Evolutionary conservation across 2,329 filamentous ascomycete species (phyloP).

Genomic region (Monilinia laxa): DNA sequence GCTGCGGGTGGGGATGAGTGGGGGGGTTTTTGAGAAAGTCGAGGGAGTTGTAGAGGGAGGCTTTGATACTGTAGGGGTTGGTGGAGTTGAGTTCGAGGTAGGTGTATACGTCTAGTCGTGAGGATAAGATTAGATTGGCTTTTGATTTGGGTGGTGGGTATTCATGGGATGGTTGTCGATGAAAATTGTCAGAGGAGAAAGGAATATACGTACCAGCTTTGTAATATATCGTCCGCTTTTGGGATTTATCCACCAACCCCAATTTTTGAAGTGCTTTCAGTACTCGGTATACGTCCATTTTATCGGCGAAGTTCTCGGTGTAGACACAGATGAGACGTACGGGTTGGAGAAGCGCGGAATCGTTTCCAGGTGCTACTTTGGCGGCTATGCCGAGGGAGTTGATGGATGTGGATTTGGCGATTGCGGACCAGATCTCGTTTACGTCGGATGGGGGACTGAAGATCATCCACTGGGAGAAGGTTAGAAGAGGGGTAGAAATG

Average conservation of each 20-base stretch:
- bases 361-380: slow-evolving; percentile 64
- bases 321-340: slow-evolving; percentile 72
- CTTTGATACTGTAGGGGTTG: slow-evolving; percentile 62
- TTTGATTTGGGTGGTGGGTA: neutral
- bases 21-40: slow-evolving; percentile 39
- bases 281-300: slow-evolving; percentile 66
- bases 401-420: slow-evolving; percentile 66
- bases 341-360: slow-evolving; percentile 42
- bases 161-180: neutral
- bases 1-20: neutral
- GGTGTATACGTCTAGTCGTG: slow-evolving; percentile 61
- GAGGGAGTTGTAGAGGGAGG: slow-evolving; percentile 55
- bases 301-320: slow-evolving; percentile 71
- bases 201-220: slow-evolving; percentile 49
- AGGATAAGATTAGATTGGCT: neutral
- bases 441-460: slow-evolving; percentile 58
- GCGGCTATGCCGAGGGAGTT: slow-evolving; percentile 70
- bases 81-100: slow-evolving; percentile 60
- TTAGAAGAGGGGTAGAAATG: neutral
- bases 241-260: slow-evolving; percentile 53
- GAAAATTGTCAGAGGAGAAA: too few relatives aligned
- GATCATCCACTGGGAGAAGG: slow-evolving; percentile 74
- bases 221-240: slow-evolving; percentile 64
- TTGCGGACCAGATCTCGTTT: slow-evolving; percentile 61
- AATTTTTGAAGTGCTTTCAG: slow-evolving; percentile 61